These are phyloP conservation scores for Yamadazyma membranifaciens DNA, from an alignment of 1,139 yeast species.

Conservation along the genomic window DNA sequence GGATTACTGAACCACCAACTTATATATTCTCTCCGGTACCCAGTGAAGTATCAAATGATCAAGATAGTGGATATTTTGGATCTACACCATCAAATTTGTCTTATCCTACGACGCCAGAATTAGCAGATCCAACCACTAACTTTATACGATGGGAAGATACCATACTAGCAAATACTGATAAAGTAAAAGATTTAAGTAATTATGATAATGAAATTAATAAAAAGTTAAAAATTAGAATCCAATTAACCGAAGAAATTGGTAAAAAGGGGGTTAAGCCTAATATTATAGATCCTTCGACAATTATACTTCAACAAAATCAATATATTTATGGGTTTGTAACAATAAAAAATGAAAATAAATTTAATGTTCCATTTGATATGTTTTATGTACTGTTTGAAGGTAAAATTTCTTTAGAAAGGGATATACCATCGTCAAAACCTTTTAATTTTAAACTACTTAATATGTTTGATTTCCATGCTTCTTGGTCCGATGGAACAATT, in stretches of 20 bases:
- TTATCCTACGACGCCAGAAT: neutral
- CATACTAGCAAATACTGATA: constrained; percentile 36
- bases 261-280: constrained; percentile 28
- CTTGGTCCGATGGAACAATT: constrained; percentile 39
- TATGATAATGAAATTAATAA: constrained; percentile 29
- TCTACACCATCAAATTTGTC: neutral
- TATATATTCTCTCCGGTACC: constrained; percentile 7
- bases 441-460: constrained; percentile 22
- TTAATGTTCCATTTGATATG: constrained; percentile 37
- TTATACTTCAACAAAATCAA: constrained; percentile 36
- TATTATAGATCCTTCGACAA: constrained; percentile 26
- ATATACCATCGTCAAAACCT: constrained; percentile 7
- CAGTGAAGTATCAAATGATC: neutral
- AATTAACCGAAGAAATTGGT: constrained; percentile 32
- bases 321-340: constrained; percentile 35
- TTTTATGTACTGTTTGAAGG: constrained; percentile 38
- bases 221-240: constrained; percentile 26
- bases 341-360: constrained; percentile 27
- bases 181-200: constrained; percentile 31
- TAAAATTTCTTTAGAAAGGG: constrained; percentile 14
- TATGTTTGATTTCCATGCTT: constrained; percentile 44
- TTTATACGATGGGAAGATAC: constrained; percentile 23
- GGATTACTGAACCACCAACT: constrained; percentile 7
- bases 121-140: constrained; percentile 11
- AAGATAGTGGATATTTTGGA: constrained; percentile 2